These are phyloP conservation scores for Epichloe glyceriae DNA, from an alignment of 2,329 filamentous ascomycete species.

Conservation along the genomic window DNA sequence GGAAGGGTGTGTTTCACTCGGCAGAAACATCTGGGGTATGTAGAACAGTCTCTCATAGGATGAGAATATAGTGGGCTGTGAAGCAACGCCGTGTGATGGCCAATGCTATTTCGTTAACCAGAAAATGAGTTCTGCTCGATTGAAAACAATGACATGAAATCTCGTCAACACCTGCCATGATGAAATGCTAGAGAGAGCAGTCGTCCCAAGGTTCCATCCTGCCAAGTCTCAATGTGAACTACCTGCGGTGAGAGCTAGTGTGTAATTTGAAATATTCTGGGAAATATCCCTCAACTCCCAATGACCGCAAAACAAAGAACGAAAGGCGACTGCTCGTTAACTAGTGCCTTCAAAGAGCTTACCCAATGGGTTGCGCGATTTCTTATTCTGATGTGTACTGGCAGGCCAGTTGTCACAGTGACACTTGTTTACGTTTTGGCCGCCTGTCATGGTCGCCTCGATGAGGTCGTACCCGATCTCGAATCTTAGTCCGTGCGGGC, in stretches of 20 bases:
- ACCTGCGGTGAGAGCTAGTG: too few relatives aligned
- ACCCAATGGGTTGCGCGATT: not conserved
- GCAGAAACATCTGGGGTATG: not conserved
- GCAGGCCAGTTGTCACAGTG: conserved; percentile 1
- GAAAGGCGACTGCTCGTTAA: not conserved
- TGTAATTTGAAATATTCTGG: not conserved
- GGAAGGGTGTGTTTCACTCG: not conserved
- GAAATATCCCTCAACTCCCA: not conserved
- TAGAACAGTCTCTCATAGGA: not conserved
- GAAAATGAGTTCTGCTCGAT: too few relatives aligned
- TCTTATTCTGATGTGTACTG: not conserved
- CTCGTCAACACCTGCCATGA: too few relatives aligned
- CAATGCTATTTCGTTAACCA: too few relatives aligned
- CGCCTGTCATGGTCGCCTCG: conserved; percentile 10
- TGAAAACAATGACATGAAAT: not conserved
- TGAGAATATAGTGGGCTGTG: not conserved
- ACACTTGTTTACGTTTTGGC: conserved; percentile 1
- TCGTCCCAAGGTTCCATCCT: too few relatives aligned
- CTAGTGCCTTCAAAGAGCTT: not conserved
- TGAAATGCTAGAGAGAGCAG: too few relatives aligned
- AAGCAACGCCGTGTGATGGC: too few relatives aligned
- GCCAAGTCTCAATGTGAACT: too few relatives aligned
- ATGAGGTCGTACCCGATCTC: conserved; percentile 14
- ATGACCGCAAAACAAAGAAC: too few relatives aligned
- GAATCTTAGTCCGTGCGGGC: conserved; percentile 12